phyloP scores from a whole-genome alignment of 2,329 filamentous ascomycete species.

The Aspergillus phoenicis region DNA sequence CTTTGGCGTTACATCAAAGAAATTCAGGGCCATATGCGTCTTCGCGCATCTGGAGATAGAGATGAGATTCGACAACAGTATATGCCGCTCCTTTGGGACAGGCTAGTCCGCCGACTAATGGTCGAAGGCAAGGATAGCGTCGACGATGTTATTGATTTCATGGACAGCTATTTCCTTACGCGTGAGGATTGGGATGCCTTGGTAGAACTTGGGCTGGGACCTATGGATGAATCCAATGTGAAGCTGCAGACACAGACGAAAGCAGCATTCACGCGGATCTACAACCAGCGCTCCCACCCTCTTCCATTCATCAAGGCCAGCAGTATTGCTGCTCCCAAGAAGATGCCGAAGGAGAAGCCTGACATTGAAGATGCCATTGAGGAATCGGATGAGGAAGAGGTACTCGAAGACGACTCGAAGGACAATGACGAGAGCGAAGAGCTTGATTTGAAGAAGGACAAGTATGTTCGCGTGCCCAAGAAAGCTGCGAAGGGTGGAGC shows the following conservation, averaged over 20 bases:
- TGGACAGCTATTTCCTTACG: slow-evolving; percentile 96
- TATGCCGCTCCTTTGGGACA: slow-evolving; percentile 81
- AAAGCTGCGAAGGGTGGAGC: slow-evolving; percentile 53
- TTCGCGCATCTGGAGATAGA: slow-evolving; percentile 84
- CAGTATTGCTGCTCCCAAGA: slow-evolving; percentile 72
- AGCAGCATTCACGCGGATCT: slow-evolving; percentile 83
- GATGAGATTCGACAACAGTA: slow-evolving; percentile 96
- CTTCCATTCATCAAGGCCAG: slow-evolving; percentile 95
- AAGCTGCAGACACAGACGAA: slow-evolving; percentile 86
- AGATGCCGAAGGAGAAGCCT: slow-evolving; percentile 72
- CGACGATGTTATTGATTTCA: slow-evolving; percentile 81
- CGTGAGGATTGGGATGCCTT: slow-evolving; percentile 94
- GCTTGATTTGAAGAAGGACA: slow-evolving; percentile 87
- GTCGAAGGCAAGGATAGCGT: slow-evolving; percentile 80
- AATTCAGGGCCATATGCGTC: slow-evolving; percentile 94
- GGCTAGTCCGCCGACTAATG: slow-evolving; percentile 73
- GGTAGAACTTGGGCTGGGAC: slow-evolving; percentile 84
- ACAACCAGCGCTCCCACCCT: slow-evolving; percentile 84
- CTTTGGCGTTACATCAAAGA: slow-evolving; percentile 83
- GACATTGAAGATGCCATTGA: slow-evolving; percentile 97
- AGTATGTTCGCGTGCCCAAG: slow-evolving; percentile 93
- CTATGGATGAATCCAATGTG: slow-evolving; percentile 73
- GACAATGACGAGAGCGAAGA: slow-evolving; percentile 74
- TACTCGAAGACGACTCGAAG: slow-evolving; percentile 54
- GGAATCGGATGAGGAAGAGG: slow-evolving; percentile 76